phyloP scores from a whole-genome alignment of 1,284 basidiomycete species.

The Macrocystidia cucumis region DNA sequence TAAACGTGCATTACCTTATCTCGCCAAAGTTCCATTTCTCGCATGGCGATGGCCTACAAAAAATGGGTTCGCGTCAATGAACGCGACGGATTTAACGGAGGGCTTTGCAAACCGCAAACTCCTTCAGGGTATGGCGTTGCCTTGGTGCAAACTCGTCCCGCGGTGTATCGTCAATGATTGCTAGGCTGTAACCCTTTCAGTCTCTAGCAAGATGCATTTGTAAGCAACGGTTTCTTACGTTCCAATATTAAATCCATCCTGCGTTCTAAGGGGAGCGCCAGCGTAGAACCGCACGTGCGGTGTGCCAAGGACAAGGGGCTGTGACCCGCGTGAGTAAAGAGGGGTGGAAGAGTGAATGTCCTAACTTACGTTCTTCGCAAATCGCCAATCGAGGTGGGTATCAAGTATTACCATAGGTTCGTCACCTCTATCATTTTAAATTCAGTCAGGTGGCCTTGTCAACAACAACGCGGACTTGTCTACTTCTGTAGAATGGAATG shows the following conservation, averaged over 20 bases:
- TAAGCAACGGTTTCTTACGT: slow-evolving; percentile 53
- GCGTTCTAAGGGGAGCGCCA: slow-evolving; percentile 82
- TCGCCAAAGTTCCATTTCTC: slow-evolving; percentile 92
- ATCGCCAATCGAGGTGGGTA: slow-evolving; percentile 81
- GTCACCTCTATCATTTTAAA: slow-evolving; percentile 47
- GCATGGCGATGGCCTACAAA: slow-evolving; percentile 74
- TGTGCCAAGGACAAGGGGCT: slow-evolving; percentile 69
- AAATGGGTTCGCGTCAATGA: slow-evolving; percentile 2
- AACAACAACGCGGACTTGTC: not conserved
- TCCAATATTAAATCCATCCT: slow-evolving; percentile 88
- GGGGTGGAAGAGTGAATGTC: slow-evolving; percentile 4
- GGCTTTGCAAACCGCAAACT: slow-evolving; percentile 61
- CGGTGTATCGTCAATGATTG: slow-evolving; percentile 82
- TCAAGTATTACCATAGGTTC: slow-evolving; percentile 88
- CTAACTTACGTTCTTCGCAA: slow-evolving; percentile 61
- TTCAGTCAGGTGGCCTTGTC: slow-evolving; percentile 2
- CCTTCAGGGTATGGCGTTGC: slow-evolving; percentile 87
- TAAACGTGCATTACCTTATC: slow-evolving; percentile 57
- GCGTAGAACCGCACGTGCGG: slow-evolving; percentile 87
- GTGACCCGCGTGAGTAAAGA: slow-evolving; percentile 9
- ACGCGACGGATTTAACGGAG: not conserved
- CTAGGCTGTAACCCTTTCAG: slow-evolving; percentile 50
- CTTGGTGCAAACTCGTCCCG: slow-evolving; percentile 83
- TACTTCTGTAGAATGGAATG: slow-evolving; percentile 81
- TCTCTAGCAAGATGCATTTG: not conserved